Conservation (phyloP, 2,329 filamentous ascomycete species). For the Stagonosporopsis rhizophila region DNA sequence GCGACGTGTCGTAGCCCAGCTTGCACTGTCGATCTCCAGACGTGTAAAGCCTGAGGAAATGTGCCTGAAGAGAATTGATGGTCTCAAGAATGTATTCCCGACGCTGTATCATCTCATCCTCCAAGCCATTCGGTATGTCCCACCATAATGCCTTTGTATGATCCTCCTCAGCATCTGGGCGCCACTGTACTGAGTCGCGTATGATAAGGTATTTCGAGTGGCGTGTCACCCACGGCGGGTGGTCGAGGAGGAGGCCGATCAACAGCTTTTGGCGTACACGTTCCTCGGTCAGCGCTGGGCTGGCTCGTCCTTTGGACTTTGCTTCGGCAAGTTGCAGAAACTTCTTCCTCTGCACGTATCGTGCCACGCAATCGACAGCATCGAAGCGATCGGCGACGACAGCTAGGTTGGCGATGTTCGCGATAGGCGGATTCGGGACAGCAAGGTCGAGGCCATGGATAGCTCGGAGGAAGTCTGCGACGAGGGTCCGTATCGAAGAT, state of each 20-base stretch:
- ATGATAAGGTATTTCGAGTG: constrained; percentile 72
- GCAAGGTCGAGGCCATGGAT: constrained; percentile 64
- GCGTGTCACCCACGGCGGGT: constrained; percentile 65
- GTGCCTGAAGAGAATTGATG: constrained; percentile 71
- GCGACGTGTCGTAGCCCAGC: constrained; percentile 75
- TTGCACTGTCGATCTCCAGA: constrained; percentile 73
- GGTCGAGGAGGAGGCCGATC: constrained; percentile 69
- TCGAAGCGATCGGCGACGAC: constrained; percentile 78
- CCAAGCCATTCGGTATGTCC: constrained; percentile 72
- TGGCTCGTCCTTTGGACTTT: constrained; percentile 53
- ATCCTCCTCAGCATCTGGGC: constrained; percentile 46
- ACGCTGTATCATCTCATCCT: constrained; percentile 72
- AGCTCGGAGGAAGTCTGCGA: constrained; percentile 71
- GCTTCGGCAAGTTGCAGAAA: constrained; percentile 52
- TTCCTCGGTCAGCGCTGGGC: constrained; percentile 63
- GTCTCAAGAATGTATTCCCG: constrained; percentile 72
- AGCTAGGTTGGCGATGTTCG: constrained; percentile 71
- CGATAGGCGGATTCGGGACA: constrained; percentile 57
- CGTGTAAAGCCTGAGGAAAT: constrained; percentile 72
- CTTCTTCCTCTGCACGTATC: constrained; percentile 59
- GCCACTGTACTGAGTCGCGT: constrained; percentile 69
- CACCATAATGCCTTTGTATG: constrained; percentile 68
- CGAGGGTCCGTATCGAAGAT: constrained; percentile 66
- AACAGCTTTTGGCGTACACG: constrained; percentile 73
- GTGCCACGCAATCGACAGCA: constrained; percentile 63